These are phyloP conservation scores for Carpinus viminea DNA, from an alignment of 306 rosid genomes.

Conservation along the genomic window DNA sequence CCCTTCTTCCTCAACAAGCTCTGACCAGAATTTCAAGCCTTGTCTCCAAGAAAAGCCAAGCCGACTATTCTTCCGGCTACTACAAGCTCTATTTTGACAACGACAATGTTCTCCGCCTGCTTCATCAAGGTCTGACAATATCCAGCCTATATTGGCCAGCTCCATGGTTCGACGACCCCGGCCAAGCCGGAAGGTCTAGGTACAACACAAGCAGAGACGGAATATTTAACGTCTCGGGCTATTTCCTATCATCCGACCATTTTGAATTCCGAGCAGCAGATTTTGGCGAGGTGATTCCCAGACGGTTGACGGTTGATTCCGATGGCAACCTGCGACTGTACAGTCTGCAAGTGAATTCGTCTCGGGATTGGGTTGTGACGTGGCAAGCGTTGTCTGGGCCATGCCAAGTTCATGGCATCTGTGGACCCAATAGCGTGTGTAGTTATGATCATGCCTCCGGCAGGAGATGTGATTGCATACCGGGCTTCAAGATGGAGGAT, in stretches of 20 bases:
- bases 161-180: constrained; percentile 5
- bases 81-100: constrained; percentile 44
- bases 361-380: constrained; percentile 44
- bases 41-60: constrained; percentile 30
- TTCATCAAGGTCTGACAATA: constrained; percentile 15
- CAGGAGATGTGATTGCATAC: constrained; percentile 51
- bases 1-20: constrained; percentile 47
- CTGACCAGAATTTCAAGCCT: constrained; percentile 30
- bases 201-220: constrained; percentile 38
- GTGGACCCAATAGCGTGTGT: constrained; percentile 58
- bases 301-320: constrained; percentile 32
- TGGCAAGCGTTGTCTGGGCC: constrained; percentile 46
- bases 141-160: constrained; percentile 45
- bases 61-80: constrained; percentile 40
- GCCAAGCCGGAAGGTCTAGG: constrained; percentile 27
- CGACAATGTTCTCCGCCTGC: constrained; percentile 38
- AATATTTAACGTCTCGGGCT: constrained; percentile 20
- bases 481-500: constrained; percentile 40
- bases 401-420: constrained; percentile 54
- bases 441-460: constrained; percentile 32
- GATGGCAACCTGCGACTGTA: constrained; percentile 44
- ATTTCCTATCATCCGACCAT: constrained; percentile 34
- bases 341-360: constrained; percentile 31
- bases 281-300: not conserved
- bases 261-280: constrained; percentile 17